Evolutionary conservation across 2,329 filamentous ascomycete species (phyloP).

Genomic region (Aureobasidium musti): DNA sequence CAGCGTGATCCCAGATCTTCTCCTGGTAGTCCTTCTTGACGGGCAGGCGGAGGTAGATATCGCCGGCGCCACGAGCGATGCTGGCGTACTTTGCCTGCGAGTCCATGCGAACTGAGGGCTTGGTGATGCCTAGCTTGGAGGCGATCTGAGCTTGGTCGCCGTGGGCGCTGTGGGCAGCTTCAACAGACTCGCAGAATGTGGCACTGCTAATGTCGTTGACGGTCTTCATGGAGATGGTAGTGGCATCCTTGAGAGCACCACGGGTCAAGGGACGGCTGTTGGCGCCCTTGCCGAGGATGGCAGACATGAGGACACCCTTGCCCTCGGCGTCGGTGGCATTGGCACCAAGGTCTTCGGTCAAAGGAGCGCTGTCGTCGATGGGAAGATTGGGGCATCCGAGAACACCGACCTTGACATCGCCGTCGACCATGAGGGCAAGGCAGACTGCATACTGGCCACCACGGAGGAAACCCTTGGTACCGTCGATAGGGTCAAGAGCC

Average conservation of each 20-base stretch:
- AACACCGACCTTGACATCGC: slow-evolving; percentile 90
- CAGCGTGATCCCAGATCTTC: slow-evolving; percentile 99
- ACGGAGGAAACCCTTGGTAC: slow-evolving; percentile 94
- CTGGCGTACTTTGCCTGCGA: slow-evolving; percentile 97
- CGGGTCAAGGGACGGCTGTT: slow-evolving; percentile 70
- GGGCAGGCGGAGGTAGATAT: slow-evolving; percentile 89
- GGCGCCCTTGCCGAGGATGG: slow-evolving; percentile 76
- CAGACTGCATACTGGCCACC: slow-evolving; percentile 98
- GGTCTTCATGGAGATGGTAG: slow-evolving; percentile 76
- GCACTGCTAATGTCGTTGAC: slow-evolving; percentile 74
- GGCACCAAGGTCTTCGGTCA: slow-evolving; percentile 71
- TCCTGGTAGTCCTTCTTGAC: slow-evolving; percentile 87
- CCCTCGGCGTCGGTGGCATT: slow-evolving; percentile 73
- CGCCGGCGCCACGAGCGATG: slow-evolving; percentile 89
- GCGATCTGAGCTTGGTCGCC: slow-evolving; percentile 85
- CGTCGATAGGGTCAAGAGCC: slow-evolving; percentile 97
- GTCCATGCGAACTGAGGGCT: slow-evolving; percentile 91
- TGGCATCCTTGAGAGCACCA: slow-evolving; percentile 56
- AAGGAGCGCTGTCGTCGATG: slow-evolving; percentile 71
- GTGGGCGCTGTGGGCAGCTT: slow-evolving; percentile 89
- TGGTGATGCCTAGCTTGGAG: slow-evolving; percentile 79
- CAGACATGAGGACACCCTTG: slow-evolving; percentile 85
- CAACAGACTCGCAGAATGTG: slow-evolving; percentile 95
- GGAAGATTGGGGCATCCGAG: slow-evolving; percentile 95
- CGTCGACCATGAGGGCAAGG: slow-evolving; percentile 86